A percentile compares a stretch with the other conserved stretches of the same genome.
Conservation (phyloP, 768 basidiomycete species). For the Paxillus involutus region DNA sequence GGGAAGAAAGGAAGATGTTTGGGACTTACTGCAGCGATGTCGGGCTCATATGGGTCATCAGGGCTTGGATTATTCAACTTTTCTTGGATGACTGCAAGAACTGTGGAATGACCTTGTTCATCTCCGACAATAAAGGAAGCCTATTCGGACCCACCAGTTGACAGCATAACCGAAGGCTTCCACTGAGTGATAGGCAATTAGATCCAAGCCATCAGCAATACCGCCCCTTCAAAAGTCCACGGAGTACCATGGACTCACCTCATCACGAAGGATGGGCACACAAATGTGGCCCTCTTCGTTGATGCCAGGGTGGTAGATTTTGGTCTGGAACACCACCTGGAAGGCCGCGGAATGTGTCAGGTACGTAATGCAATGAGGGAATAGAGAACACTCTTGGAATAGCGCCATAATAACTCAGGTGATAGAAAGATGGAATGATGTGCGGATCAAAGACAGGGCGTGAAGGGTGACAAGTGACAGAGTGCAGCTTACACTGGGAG, state of each 20-base stretch:
- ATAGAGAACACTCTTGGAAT: not conserved
- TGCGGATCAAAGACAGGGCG: constrained; percentile 1
- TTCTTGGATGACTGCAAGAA: constrained; percentile 74
- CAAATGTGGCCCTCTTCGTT: constrained; percentile 88
- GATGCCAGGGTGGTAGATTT: constrained; percentile 89
- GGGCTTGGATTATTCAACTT: constrained; percentile 87
- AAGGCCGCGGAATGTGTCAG: constrained; percentile 6
- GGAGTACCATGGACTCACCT: constrained; percentile 46
- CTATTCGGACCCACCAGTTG: constrained; percentile 50
- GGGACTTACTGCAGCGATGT: constrained; percentile 74
- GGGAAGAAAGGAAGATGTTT: not conserved
- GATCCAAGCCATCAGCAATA: constrained; percentile 8
- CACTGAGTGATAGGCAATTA: constrained; percentile 47
- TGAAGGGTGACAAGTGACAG: constrained; percentile 4
- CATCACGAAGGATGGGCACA: constrained; percentile 80
- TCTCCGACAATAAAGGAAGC: constrained; percentile 1
- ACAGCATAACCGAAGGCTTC: constrained; percentile 79
- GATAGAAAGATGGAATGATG: not conserved
- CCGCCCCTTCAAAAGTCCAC: not conserved
- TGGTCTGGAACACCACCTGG: constrained; percentile 81
- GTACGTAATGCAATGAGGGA: constrained; percentile 17
- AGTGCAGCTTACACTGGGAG: constrained; percentile 57
- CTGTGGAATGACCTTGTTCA: constrained; percentile 38
- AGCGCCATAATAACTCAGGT: not conserved
- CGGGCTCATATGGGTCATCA: constrained; percentile 87